Evolutionary conservation across 1,284 basidiomycete genomes (phyloP).

Genomic region (Ceratobasidium sp.): DNA sequence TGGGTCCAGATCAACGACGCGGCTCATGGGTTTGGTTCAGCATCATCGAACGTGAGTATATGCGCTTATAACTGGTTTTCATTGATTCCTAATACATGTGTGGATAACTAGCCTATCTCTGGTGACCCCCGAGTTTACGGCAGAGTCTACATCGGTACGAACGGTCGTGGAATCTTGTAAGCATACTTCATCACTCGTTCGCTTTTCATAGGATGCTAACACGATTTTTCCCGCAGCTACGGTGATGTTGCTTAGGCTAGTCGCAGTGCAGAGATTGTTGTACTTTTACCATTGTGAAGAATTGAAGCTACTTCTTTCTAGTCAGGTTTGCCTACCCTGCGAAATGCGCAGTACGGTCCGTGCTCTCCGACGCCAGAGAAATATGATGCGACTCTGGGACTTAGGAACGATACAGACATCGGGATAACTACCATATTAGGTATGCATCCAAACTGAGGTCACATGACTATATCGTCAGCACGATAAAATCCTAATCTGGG

Average conservation of each 20-base stretch:
- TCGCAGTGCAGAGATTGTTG: not conserved
- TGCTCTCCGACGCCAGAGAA: too few relatives aligned
- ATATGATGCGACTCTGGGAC: too few relatives aligned
- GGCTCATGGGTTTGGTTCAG: conserved; percentile 71
- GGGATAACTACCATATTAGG: too few relatives aligned
- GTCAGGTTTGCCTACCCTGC: not conserved
- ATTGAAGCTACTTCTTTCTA: not conserved
- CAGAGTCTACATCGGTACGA: conserved; percentile 74
- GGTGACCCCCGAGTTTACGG: conserved; percentile 40
- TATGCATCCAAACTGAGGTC: too few relatives aligned
- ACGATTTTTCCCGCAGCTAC: not conserved
- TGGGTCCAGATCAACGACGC: conserved; percentile 74
- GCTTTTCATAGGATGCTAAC: not conserved
- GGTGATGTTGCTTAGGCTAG: conserved; percentile 24
- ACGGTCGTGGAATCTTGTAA: conserved; percentile 75
- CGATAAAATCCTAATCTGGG: too few relatives aligned
- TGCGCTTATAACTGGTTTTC: conserved; percentile 52
- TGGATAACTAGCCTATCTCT: conserved; percentile 10
- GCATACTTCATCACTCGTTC: conserved; percentile 50
- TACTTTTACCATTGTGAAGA: too few relatives aligned
- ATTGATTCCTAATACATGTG: too few relatives aligned
- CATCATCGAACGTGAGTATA: conserved; percentile 60
- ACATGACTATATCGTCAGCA: too few relatives aligned
- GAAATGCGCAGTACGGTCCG: too few relatives aligned
- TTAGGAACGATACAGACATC: too few relatives aligned